Conservation (phyloP, 352 stramenopile species). For the Phytophthora chlamydospora region DNA sequence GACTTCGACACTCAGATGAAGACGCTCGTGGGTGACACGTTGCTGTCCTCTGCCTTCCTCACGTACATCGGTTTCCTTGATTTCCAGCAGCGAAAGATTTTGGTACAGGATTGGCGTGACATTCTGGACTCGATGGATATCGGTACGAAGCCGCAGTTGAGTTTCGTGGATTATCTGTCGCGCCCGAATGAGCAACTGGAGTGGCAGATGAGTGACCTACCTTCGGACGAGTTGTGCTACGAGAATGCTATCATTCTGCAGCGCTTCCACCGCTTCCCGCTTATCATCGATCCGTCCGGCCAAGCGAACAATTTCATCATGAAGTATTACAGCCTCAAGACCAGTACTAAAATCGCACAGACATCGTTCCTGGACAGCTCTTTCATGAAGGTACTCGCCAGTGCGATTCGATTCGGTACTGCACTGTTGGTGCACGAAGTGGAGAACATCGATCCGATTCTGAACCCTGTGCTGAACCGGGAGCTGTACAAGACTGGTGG, state of each 20-base stretch:
- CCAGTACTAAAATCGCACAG: slow-evolving; percentile 94
- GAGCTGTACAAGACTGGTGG: slow-evolving; percentile 99
- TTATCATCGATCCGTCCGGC: slow-evolving; percentile 99
- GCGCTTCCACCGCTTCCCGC: slow-evolving; percentile 96
- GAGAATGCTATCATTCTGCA: slow-evolving; percentile 99
- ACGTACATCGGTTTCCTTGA: slow-evolving; percentile 99
- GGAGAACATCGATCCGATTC: slow-evolving; percentile 98
- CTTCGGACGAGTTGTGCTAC: slow-evolving; percentile 96
- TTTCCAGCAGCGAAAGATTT: slow-evolving; percentile 95
- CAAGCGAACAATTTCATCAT: slow-evolving; percentile 99
- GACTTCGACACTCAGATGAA: slow-evolving; percentile 97
- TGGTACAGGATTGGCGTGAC: slow-evolving; percentile 96
- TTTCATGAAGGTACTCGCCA: slow-evolving; percentile 99
- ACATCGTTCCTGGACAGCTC: slow-evolving; percentile 99
- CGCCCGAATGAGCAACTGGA: slow-evolving; percentile 93
- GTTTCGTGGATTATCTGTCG: slow-evolving; percentile 97
- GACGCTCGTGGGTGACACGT: slow-evolving; percentile 97
- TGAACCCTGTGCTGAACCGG: slow-evolving; percentile 99
- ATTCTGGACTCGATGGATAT: slow-evolving; percentile 95
- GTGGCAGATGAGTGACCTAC: slow-evolving; percentile 97
- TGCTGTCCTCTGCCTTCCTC: slow-evolving; percentile 96
- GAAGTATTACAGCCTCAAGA: slow-evolving; percentile 95
- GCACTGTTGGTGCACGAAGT: slow-evolving; percentile 99
- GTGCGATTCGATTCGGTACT: slow-evolving; percentile 99
- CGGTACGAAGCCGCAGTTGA: slow-evolving; percentile 74